phyloP scores from a whole-genome alignment of 2,329 filamentous ascomycete genomes.

The Ophiobolus disseminans region DNA sequence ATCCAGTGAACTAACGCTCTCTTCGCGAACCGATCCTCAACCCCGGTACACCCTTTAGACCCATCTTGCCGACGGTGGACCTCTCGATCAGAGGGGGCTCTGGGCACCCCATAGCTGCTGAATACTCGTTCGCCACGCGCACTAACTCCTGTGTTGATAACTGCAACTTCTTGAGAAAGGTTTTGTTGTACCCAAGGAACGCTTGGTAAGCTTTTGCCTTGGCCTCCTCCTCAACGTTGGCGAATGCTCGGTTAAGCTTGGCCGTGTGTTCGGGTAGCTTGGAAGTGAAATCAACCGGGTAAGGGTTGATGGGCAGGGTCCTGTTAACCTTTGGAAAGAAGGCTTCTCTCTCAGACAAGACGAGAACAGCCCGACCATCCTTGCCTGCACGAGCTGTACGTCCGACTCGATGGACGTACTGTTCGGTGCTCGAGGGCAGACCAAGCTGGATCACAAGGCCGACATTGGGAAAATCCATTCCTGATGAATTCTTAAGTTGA shows the following conservation, averaged over 20 bases:
- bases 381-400: constrained; percentile 53
- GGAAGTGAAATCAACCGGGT: constrained; percentile 53
- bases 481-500: too few species aligned
- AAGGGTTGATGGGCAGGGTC: constrained; percentile 59
- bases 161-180: constrained; percentile 53
- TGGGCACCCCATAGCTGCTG: constrained; percentile 52
- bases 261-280: constrained; percentile 41
- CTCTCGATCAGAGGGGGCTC: constrained; percentile 56
- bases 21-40: constrained; percentile 42
- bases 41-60: constrained; percentile 54
- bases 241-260: constrained; percentile 44
- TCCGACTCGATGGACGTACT: constrained; percentile 53
- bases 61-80: constrained; percentile 57
- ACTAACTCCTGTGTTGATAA: constrained; percentile 51
- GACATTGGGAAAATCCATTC: constrained; percentile 62
- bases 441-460: constrained; percentile 59
- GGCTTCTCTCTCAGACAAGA: constrained; percentile 60
- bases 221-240: constrained; percentile 47
- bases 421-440: constrained; percentile 58
- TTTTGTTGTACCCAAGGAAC: constrained; percentile 58
- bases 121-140: constrained; percentile 53
- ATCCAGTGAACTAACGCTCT: constrained; percentile 3
- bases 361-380: constrained; percentile 61
- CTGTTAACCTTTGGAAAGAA: constrained; percentile 60
- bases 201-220: constrained; percentile 56